phyloP scores from a whole-genome alignment of 345 rosid species.

The Eucalyptus fibrosa region DNA sequence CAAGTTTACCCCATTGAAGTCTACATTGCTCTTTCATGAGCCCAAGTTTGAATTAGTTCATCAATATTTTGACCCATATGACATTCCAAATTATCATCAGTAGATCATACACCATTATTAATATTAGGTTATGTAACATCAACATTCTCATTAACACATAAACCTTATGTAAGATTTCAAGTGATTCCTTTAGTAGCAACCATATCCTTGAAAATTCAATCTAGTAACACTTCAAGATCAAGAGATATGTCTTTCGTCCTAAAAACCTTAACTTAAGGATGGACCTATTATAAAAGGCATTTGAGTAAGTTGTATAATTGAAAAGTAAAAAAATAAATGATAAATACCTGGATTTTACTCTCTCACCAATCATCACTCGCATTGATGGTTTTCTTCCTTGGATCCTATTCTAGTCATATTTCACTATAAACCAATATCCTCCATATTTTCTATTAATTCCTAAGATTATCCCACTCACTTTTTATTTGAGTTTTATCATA shows the following conservation, averaged over 20 bases:
- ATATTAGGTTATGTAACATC: background rate
- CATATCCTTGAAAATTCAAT: fast-evolving
- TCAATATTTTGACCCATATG: background rate
- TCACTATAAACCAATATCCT: background rate
- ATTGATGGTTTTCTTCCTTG: background rate
- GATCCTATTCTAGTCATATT: fast-evolving
- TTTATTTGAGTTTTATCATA: background rate
- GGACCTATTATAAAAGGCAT: background rate
- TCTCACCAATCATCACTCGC: background rate
- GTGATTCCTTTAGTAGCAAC: fast-evolving
- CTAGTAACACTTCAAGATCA: background rate
- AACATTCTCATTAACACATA: background rate
- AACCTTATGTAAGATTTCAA: fast-evolving
- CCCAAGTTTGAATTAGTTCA: fast-evolving
- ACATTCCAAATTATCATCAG: background rate
- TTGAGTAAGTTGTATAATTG: background rate
- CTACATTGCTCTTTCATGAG: fast-evolving
- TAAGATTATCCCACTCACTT: background rate
- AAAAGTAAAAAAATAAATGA: too few species aligned
- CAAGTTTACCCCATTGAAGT: fast-evolving
- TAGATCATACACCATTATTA: background rate
- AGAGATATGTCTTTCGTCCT: fast-evolving
- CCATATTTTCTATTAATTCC: fast-evolving
- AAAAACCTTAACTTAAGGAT: background rate
- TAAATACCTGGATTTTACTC: background rate